phyloP scores from a whole-genome alignment of 1,284 basidiomycete species.

The Leccinum griseonigrum region DNA sequence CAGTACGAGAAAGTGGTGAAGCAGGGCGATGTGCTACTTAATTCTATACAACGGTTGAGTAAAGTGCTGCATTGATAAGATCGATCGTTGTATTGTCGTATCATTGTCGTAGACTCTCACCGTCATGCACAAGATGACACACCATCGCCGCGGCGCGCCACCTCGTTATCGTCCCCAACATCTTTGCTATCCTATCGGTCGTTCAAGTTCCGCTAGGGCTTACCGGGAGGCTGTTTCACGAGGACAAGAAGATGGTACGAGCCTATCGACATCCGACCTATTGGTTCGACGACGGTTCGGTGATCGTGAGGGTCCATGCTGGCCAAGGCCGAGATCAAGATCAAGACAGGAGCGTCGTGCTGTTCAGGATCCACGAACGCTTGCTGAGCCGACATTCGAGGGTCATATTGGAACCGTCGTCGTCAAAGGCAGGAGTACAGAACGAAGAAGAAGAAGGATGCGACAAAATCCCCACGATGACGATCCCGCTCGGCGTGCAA shows the following conservation, averaged over 20 bases:
- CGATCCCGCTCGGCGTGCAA: slow-evolving; percentile 37
- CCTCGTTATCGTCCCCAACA: slow-evolving; percentile 2
- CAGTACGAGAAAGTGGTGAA: slow-evolving; percentile 90
- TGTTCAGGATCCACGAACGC: slow-evolving; percentile 54
- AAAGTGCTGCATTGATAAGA: slow-evolving; percentile 65
- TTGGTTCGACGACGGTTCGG: slow-evolving; percentile 63
- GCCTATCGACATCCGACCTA: slow-evolving; percentile 41
- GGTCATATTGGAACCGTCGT: slow-evolving; percentile 4
- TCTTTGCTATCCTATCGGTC: slow-evolving; percentile 7
- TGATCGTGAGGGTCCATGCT: slow-evolving; percentile 41
- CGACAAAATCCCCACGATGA: slow-evolving; percentile 25
- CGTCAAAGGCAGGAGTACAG: background rate
- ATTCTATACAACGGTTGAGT: slow-evolving; percentile 70
- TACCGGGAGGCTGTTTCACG: slow-evolving; percentile 6
- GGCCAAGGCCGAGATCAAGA: background rate
- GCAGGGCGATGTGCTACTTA: slow-evolving; percentile 87
- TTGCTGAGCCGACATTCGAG: slow-evolving; percentile 52
- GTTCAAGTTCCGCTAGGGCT: slow-evolving; percentile 1
- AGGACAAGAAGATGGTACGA: background rate
- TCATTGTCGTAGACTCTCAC: background rate
- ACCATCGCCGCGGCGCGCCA: background rate
- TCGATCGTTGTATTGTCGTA: background rate
- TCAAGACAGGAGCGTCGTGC: slow-evolving; percentile 27
- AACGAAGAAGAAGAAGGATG: slow-evolving; percentile 2
- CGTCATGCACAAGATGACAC: background rate